Conservation (phyloP, 306 rosid species). For the Hippophae rhamnoides region DNA sequence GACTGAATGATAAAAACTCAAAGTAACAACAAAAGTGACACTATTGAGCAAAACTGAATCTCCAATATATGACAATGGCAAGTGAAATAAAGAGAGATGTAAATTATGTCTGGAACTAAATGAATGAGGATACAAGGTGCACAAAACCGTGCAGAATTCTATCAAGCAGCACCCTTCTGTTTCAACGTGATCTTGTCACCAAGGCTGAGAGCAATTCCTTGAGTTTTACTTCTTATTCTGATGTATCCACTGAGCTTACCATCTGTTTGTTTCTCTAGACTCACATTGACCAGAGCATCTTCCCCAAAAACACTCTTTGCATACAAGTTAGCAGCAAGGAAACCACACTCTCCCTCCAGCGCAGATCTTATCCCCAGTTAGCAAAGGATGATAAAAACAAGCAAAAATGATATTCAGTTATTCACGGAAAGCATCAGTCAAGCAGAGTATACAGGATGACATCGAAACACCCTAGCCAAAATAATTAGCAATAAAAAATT, state of each 20-base stretch:
- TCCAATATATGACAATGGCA: too few relatives aligned
- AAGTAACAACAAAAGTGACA: too few relatives aligned
- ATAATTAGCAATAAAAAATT: too few relatives aligned
- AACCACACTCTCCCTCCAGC: conserved; percentile 93
- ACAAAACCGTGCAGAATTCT: conserved; percentile 6
- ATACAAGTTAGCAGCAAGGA: conserved; percentile 86
- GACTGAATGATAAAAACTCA: too few relatives aligned
- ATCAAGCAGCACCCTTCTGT: conserved; percentile 77
- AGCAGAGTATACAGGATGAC: neutral
- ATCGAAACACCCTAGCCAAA: too few relatives aligned
- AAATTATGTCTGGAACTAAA: neutral
- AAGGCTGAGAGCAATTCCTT: conserved; percentile 95
- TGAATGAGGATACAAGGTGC: conserved; percentile 13
- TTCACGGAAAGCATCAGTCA: conserved; percentile 9
- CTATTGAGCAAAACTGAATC: too few relatives aligned
- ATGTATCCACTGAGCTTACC: conserved; percentile 89
- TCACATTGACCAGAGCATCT: conserved; percentile 92
- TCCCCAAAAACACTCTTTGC: conserved; percentile 99
- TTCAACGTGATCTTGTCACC: conserved; percentile 99
- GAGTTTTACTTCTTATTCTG: conserved; percentile 98
- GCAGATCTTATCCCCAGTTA: conserved; percentile 54
- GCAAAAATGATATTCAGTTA: conserved; percentile 10
- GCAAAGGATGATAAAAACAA: conserved; percentile 9
- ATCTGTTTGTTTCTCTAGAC: conserved; percentile 83
- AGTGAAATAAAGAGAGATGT: too few relatives aligned